Base-by-base conservation (phyloP, 108 stramenopile species). In the Fragilariopsis cylindrus region DNA sequence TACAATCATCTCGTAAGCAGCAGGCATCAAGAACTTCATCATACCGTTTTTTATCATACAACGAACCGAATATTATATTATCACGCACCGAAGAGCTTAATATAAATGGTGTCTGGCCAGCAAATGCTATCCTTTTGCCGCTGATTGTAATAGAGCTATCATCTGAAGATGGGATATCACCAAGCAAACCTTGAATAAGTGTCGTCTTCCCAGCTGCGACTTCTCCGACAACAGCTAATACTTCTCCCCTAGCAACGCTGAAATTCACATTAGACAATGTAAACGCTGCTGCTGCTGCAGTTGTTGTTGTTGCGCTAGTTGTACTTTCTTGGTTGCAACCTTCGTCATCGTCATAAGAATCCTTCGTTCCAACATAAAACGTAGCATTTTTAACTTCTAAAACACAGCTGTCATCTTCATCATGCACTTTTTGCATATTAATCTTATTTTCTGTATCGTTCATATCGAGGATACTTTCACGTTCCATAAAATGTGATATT, bases 61-160 rank as follows among this genome's bases (percentile, higher is more conserved):
- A 45, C 43, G 42, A 54, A 7, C 94, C 96, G 66, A 97, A 85
- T 21, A 87, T 67, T 43, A 97, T 90, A 74, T 97, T 97, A 19
- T 91, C 91, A 50, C 78, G 65, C 0, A 95, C 82, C 8, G 91
- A 93, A 15, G 90, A 94, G 58, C 89, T 80, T 85, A 93, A 89
- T 39, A 97, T 94, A 89, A 88, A 97, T 12, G 93, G 87, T 73
- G 92, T 90, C 76, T 97, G 96, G 8, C 89, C 71, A 11, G 92
- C 92, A 71, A 93, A 97, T 2, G 91, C 87, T 16, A 96, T 42
- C 39, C 82, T 79, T 40, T 74, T 70, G 64, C 82, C 76, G 44
- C 57, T 80, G 30, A 87, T 75, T 43, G 50, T 8, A 15, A 82
- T 15, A 1, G 19, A 78, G 6, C 90, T 30, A 30, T 30, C 91